phyloP scores from a whole-genome alignment of 2,329 filamentous ascomycete genomes.

The Sordariomycetes sp. region DNA sequence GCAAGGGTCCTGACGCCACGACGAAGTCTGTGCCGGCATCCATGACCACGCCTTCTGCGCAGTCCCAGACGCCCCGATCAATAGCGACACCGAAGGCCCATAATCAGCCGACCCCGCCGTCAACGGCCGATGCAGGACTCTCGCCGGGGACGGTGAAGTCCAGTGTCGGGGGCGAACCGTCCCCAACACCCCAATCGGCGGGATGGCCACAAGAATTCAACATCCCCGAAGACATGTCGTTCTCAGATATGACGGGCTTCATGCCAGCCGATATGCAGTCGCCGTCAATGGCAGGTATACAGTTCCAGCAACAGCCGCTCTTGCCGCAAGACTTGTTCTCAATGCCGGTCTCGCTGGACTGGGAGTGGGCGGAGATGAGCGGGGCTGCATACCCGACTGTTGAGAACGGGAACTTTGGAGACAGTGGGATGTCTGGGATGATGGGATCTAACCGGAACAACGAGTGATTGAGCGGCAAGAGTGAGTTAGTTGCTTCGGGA shows the following conservation, averaged over 20 bases:
- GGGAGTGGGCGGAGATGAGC: conserved; percentile 65
- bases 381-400: conserved; percentile 54
- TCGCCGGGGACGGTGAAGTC: conserved; percentile 15
- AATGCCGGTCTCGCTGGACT: conserved; percentile 92
- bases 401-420: conserved; percentile 46
- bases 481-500: not conserved
- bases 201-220: conserved; percentile 38
- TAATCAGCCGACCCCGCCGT: conserved; percentile 17
- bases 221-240: conserved; percentile 27
- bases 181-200: conserved; percentile 30
- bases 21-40: conserved; percentile 9
- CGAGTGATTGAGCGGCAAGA: not conserved
- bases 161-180: conserved; percentile 24
- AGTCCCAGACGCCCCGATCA: conserved; percentile 19
- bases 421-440: conserved; percentile 5
- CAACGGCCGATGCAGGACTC: conserved; percentile 6
- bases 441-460: not conserved
- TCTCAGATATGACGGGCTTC: conserved; percentile 35
- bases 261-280: conserved; percentile 22
- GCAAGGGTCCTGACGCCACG: conserved; percentile 55
- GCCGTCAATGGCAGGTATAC: conserved; percentile 16
- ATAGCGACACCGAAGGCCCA: conserved; percentile 10
- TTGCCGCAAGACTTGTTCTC: conserved; percentile 91
- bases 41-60: conserved; percentile 9
- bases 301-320: conserved; percentile 77